Base-by-base conservation (phyloP, 176 grass and related monocot species). In the Raddia guianensis region DNA sequence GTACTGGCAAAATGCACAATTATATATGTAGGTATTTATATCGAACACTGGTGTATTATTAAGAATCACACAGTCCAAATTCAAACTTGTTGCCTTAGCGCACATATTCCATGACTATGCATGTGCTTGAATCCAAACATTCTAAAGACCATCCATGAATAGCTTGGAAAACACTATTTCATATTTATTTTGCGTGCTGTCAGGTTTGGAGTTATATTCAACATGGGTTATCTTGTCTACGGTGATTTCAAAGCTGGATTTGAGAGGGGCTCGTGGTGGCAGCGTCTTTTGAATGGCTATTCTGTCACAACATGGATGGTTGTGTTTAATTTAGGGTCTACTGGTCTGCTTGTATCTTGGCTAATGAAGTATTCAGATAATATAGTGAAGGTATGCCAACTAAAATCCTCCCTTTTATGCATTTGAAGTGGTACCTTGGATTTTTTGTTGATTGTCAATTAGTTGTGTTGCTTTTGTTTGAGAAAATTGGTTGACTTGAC, bases 291-390 rank as follows among this genome's bases (percentile, higher is more conserved):
- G 69, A 89, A 86, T 91, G 92, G 96, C 21, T 99, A 99, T 85
- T 87, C 92, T 56, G 56, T 87, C 69, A 99, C 81, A 65, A 91
- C 96, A 72, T 99, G 96, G 96, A 82, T 99, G 87, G 92, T 98
- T 73, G 92, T 99, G 49, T 82, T 94, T 70, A 99, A 99, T 85
- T 93, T 99, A 80, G 92, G 88, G 57, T 95, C 88, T 83, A 91
- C 92, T 62, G 96, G 96, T 81, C 87, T 99, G 40, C 87, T 99
- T 34, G 96, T 99, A 32, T 99, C 96, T 69, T 99, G 96, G 96
- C 65, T 99, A 66, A 95, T 99, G 96, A 99, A 99, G 67, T 93
- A 93, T 89, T 91, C 96, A 45, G 92, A 99, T 83, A 99, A 95
- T 81, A 95, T 99, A 68, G 96, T 99, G 34, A 99, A 95, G 92